These are phyloP conservation scores for Trapa incisa DNA, from an alignment of 345 rosid species.

Conservation along the genomic window DNA sequence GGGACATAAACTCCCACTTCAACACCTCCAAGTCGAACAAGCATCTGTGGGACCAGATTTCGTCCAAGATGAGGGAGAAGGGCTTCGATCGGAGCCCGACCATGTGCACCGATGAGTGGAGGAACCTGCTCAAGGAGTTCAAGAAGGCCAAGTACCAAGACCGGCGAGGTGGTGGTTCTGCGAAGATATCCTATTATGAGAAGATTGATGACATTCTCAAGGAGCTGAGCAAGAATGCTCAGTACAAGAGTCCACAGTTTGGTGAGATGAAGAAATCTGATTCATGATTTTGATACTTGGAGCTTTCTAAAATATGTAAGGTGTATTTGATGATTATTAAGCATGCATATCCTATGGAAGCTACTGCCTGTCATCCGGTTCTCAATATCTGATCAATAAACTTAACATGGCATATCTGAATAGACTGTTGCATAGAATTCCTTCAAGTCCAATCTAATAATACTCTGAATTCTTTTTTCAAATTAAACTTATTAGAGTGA, in stretches of 20 bases:
- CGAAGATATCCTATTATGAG: slow-evolving; percentile 83
- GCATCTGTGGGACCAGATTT: slow-evolving; percentile 93
- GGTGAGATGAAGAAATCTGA: too few relatives aligned
- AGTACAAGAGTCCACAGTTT: slow-evolving; percentile 41
- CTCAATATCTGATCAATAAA: too few relatives aligned
- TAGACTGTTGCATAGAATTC: too few relatives aligned
- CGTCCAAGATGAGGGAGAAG: slow-evolving; percentile 79
- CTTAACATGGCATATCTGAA: too few relatives aligned
- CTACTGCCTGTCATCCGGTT: not conserved
- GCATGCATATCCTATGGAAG: not conserved
- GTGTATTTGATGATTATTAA: not conserved
- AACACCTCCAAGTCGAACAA: slow-evolving; percentile 95
- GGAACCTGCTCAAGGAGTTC: slow-evolving; percentile 87
- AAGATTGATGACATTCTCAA: slow-evolving; percentile 92
- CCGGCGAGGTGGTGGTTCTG: slow-evolving; percentile 52
- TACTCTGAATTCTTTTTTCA: not conserved
- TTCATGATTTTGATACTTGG: not conserved
- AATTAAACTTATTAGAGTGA: not conserved
- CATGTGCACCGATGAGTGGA: slow-evolving; percentile 99
- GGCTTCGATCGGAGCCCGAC: slow-evolving; percentile 96
- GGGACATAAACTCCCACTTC: slow-evolving; percentile 82
- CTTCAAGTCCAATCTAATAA: too few relatives aligned
- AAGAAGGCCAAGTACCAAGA: slow-evolving; percentile 88
- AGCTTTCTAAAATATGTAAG: not conserved
- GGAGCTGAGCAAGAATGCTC: slow-evolving; percentile 62